Conservation (phyloP, 805 yeast species). For the Barnettozyma vustinii region DNA sequence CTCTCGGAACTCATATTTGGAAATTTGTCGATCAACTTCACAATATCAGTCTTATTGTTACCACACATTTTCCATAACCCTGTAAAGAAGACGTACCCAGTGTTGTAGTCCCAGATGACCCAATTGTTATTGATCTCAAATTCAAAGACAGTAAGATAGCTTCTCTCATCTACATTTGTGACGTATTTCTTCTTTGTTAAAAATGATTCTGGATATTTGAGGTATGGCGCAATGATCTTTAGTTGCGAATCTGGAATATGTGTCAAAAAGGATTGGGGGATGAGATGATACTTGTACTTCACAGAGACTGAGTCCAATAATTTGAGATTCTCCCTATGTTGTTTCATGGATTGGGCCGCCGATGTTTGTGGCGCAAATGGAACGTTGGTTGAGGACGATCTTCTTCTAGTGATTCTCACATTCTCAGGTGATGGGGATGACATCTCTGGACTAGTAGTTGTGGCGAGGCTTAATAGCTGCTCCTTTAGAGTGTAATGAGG, state of each 20-base stretch:
- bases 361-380: not conserved
- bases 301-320: constrained; percentile 18
- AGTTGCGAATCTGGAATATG: constrained; percentile 22
- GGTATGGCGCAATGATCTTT: constrained; percentile 7
- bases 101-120: constrained; percentile 64
- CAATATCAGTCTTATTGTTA: constrained; percentile 70
- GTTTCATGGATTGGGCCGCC: constrained; percentile 5
- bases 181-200: constrained; percentile 48
- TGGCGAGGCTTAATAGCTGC: not conserved
- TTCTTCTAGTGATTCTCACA: constrained; percentile 3
- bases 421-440: not conserved
- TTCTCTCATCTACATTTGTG: constrained; percentile 68
- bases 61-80: constrained; percentile 82
- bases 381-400: not conserved
- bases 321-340: constrained; percentile 11
- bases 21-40: constrained; percentile 44
- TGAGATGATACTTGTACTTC: constrained; percentile 14
- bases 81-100: constrained; percentile 83
- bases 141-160: constrained; percentile 65
- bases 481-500: not conserved
- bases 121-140: constrained; percentile 63
- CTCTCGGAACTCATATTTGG: constrained; percentile 19
- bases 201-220: constrained; percentile 4
- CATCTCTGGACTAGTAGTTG: not conserved
- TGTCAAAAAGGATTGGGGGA: constrained; percentile 12